Evolutionary conservation across 108 stramenopile genomes (phyloP).

Genomic region (Schizochytrium sp.): DNA sequence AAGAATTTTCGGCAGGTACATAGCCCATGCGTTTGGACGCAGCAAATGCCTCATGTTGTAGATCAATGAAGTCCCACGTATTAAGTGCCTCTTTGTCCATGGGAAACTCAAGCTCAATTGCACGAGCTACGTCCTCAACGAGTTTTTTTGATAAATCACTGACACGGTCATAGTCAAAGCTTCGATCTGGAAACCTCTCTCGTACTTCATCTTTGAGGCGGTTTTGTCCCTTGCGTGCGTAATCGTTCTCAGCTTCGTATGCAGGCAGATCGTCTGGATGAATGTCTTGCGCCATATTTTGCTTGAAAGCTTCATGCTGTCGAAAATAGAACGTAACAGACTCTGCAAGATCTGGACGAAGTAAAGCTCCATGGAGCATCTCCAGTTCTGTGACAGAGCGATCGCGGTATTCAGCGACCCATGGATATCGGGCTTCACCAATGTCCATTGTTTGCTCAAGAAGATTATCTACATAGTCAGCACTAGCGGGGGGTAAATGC

Average conservation of each 20-base stretch:
- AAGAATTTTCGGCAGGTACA: neutral
- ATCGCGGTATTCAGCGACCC: constrained; percentile 35
- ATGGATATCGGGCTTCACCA: constrained; percentile 24
- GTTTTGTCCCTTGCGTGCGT: constrained; percentile 14
- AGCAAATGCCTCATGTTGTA: constrained; percentile 53
- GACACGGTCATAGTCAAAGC: neutral
- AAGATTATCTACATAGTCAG: neutral
- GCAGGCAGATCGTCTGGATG: neutral
- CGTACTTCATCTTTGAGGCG: constrained; percentile 36
- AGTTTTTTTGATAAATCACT: constrained; percentile 2
- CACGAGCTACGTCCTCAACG: neutral
- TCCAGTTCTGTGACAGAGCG: constrained; percentile 54
- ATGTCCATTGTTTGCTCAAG: constrained; percentile 36
- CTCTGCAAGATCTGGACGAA: neutral
- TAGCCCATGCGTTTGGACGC: constrained; percentile 45
- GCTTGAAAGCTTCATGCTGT: constrained; percentile 36
- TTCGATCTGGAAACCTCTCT: constrained; percentile 18
- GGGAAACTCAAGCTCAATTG: constrained; percentile 48
- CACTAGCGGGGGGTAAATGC: constrained; percentile 23
- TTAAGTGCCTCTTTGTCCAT: constrained; percentile 6
- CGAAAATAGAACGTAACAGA: constrained; percentile 46
- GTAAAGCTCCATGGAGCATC: constrained; percentile 33
- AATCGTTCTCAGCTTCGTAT: constrained; percentile 48
- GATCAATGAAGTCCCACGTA: constrained; percentile 29
- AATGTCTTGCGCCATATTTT: constrained; percentile 11